phyloP scores from a whole-genome alignment of 768 basidiomycete species.

The Sporobolomyces phaffii region DNA sequence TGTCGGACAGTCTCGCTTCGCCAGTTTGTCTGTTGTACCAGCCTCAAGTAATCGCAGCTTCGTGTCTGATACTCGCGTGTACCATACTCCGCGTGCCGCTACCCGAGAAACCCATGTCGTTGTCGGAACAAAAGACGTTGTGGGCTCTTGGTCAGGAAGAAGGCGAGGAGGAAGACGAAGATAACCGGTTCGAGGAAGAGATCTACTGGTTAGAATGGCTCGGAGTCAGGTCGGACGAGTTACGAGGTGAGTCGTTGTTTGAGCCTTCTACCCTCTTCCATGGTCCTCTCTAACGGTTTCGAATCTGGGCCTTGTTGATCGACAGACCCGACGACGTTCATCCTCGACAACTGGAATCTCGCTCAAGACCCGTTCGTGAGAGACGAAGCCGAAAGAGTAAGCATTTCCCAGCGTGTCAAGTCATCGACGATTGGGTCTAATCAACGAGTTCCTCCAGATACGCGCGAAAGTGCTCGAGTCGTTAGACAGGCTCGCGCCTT shows the following conservation, averaged over 20 bases:
- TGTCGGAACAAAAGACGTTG: conserved; percentile 8
- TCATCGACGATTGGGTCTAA: too few relatives aligned
- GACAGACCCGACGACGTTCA: conserved; percentile 4
- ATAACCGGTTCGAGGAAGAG: neutral
- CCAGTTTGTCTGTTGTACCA: conserved; percentile 40
- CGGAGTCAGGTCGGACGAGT: neutral
- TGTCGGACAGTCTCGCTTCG: conserved; percentile 26
- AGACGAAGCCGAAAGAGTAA: neutral
- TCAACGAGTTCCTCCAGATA: too few relatives aligned
- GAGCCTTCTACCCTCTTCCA: neutral
- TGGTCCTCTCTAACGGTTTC: too few relatives aligned
- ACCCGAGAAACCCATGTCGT: neutral
- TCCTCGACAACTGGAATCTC: neutral
- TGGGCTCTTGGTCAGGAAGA: conserved; percentile 17
- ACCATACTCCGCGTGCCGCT: neutral
- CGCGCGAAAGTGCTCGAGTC: neutral
- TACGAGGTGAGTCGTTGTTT: neutral
- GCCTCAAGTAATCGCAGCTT: conserved; percentile 39
- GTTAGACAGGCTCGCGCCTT: neutral
- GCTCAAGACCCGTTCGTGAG: neutral
- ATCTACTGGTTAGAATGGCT: conserved; percentile 11
- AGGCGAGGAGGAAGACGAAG: conserved; percentile 26
- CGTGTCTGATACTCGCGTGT: conserved; percentile 33
- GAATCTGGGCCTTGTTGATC: too few relatives aligned
- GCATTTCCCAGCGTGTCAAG: too few relatives aligned